These are phyloP conservation scores for Zygnema circumcarinatum DNA, from an alignment of 139 green algal genomes.

Conservation along the genomic window DNA sequence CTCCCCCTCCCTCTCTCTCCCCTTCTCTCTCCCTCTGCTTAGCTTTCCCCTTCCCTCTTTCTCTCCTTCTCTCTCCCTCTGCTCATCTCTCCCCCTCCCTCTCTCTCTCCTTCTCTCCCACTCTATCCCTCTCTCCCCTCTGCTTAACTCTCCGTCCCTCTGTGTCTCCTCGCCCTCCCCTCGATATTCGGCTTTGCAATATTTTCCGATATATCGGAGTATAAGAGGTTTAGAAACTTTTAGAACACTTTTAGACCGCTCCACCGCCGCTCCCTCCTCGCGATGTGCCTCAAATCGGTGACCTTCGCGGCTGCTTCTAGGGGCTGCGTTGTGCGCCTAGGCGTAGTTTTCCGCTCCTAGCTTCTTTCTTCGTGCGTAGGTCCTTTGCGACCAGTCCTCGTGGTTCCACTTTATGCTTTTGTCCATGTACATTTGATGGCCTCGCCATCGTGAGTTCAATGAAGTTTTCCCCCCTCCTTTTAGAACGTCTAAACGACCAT, in stretches of 20 bases:
- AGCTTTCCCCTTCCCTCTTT: background rate
- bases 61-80: background rate
- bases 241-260: too few relatives aligned
- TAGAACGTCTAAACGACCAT: too few relatives aligned
- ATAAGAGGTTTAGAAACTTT: too few relatives aligned
- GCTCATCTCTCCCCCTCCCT: background rate
- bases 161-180: background rate
- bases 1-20: background rate
- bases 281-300: background rate
- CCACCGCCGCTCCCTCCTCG: background rate
- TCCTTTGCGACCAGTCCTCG: too few relatives aligned
- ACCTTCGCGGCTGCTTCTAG: background rate
- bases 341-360: background rate
- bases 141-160: background rate
- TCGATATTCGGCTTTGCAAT: background rate
- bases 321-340: too few relatives aligned
- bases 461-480: too few relatives aligned
- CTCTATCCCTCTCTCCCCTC: background rate
- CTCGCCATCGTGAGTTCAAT: too few relatives aligned
- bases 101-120: background rate
- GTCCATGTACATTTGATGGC: too few relatives aligned
- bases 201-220: too few relatives aligned
- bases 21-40: background rate
- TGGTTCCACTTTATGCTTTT: too few relatives aligned
- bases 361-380: too few relatives aligned